phyloP scores from a whole-genome alignment of 139 green algal species.

The Chlorokybus atmophyticus region DNA sequence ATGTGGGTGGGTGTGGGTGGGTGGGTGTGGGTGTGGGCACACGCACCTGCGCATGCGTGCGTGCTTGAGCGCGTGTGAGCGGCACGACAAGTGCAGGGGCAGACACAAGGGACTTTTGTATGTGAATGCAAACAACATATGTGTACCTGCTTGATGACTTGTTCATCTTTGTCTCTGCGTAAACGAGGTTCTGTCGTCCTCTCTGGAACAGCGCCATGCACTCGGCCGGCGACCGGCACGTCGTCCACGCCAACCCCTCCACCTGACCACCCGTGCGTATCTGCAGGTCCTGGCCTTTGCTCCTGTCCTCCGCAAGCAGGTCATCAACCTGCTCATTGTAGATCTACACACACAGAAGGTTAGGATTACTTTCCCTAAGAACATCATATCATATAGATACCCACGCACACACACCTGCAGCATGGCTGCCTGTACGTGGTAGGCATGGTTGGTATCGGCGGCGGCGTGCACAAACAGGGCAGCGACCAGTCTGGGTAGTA shows the following conservation, averaged over 20 bases:
- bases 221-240: constrained; percentile 4
- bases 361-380: too few relatives aligned
- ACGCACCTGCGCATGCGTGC: too few relatives aligned
- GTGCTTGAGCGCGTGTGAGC: too few relatives aligned
- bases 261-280: constrained; percentile 7
- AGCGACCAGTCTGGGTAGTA: constrained; percentile 18
- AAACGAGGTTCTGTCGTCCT: constrained; percentile 10
- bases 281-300: constrained; percentile 3
- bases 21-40: too few relatives aligned
- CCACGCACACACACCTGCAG: too few relatives aligned
- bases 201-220: constrained; percentile 7
- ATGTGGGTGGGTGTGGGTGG: too few relatives aligned
- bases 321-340: constrained; percentile 31
- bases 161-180: constrained; percentile 33
- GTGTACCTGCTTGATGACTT: constrained; percentile 9
- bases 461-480: constrained; percentile 9
- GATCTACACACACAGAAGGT: too few relatives aligned
- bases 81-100: too few relatives aligned
- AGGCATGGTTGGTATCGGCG: constrained; percentile 4
- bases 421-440: constrained; percentile 11
- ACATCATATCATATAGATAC: too few relatives aligned
- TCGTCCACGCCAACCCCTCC: constrained; percentile 13
- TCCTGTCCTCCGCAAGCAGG: constrained; percentile 11
- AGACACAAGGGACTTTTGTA: too few relatives aligned
- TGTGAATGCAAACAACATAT: too few relatives aligned